Evolutionary conservation across 2,329 filamentous ascomycete genomes (phyloP), one percentile per base, ranked within the genome.

Genomic region (Colletotrichum musicola): DNA sequence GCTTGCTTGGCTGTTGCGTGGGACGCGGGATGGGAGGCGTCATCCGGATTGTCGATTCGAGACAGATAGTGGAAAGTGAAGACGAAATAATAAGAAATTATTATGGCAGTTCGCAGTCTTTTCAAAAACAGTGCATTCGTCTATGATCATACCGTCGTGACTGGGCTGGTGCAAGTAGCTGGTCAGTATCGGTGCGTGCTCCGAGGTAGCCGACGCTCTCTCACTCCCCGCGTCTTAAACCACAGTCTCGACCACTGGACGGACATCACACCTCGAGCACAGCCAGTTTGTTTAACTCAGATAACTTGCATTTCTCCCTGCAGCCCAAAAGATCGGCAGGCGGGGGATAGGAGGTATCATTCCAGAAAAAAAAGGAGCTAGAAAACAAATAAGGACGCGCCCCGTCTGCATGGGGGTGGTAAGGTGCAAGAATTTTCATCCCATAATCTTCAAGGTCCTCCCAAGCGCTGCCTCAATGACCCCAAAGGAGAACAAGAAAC

Each of bases 381-480:
- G 44, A 46, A 46, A 18, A 16, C 18, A 44, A 51, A 22, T 2
- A 14, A 57, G 56, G 49, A 62, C 50, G 20, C 18, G n/a, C 22
- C 27, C 40, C 18, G 7, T 51, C n/a, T 47, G 42, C 60, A 30
- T 30, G 27, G 16, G 40, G 38, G 40, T 25, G 40, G 55, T 16
- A 9, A n/a, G 9, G 54, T 42, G n/a, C 25, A 35, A 35, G 30
- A 35, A 18, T 22, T 22, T 57, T 25, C 54, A 35, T 68, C 59
- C 27, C 46, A 58, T 49, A 35, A 55, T 30, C 71, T 64, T 71
- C 71, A 81, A 56, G 76, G 47, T 16, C 22, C 38, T 46, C 59
- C 47, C 38, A 46, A 35, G 12, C 25, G 59, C 59, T 35, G 22
- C 27, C 59, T 62, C 59, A 46, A 51, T 62, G 27, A 42, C 59